phyloP scores from a whole-genome alignment of 257 asterid species.

The Solanum pimpinellifolium region DNA sequence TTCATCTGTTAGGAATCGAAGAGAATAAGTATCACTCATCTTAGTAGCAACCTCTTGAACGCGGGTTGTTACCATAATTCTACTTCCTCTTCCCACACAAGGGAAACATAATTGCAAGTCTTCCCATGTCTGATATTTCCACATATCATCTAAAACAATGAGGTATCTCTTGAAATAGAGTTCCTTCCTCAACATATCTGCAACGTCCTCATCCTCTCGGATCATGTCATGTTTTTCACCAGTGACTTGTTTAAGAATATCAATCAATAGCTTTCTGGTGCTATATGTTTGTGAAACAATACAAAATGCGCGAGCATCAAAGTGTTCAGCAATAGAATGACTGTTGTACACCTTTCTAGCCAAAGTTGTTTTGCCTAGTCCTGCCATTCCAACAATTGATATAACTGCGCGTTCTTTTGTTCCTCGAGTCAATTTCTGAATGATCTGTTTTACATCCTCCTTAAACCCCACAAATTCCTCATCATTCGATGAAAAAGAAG shows the following conservation, averaged over 20 bases:
- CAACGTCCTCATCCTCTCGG: not conserved
- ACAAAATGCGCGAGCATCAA: not conserved
- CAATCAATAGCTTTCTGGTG: not conserved
- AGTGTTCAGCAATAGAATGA: not conserved
- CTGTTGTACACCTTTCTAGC: not conserved
- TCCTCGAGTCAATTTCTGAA: not conserved
- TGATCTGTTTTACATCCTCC: not conserved
- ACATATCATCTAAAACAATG: not conserved
- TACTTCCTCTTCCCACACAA: not conserved
- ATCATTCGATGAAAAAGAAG: not conserved
- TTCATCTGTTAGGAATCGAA: not conserved
- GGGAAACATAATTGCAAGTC: not conserved
- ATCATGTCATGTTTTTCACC: not conserved
- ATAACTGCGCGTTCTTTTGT: not conserved
- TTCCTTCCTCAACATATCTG: not conserved
- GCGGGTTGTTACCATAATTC: not conserved
- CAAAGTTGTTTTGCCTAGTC: conserved; percentile 1
- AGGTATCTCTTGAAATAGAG: not conserved
- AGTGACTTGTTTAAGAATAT: not conserved
- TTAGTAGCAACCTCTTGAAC: not conserved
- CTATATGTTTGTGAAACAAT: not conserved
- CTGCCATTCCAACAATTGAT: conserved; percentile 2
- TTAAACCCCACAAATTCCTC: not conserved
- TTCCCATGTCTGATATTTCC: not conserved
- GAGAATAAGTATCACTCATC: not conserved